Evolutionary conservation across 306 rosid species (phyloP).

Genomic region (Inga laurina): DNA sequence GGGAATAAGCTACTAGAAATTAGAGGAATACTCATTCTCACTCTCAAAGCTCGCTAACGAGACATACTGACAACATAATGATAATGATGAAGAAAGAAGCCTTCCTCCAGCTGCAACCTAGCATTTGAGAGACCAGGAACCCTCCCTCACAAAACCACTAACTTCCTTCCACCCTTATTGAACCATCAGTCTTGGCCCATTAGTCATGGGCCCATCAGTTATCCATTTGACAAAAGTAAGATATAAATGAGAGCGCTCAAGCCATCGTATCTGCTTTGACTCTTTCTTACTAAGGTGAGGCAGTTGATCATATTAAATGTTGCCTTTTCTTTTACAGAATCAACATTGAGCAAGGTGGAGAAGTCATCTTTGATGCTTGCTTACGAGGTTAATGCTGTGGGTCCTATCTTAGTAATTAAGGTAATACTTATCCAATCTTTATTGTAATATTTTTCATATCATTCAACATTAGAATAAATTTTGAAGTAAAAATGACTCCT

Average conservation of each 20-base stretch:
- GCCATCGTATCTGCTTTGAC: slow-evolving; percentile 8
- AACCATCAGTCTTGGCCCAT: neutral
- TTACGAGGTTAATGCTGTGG: slow-evolving; percentile 87
- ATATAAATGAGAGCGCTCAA: neutral
- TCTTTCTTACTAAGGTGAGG: slow-evolving; percentile 7
- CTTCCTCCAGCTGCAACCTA: neutral
- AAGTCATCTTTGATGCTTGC: slow-evolving; percentile 80
- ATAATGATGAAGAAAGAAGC: neutral
- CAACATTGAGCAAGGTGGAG: slow-evolving; percentile 80
- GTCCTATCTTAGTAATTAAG: slow-evolving; percentile 92
- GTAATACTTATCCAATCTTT: slow-evolving; percentile 44
- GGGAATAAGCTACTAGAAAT: neutral
- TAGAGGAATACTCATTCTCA: neutral
- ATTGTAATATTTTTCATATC: neutral
- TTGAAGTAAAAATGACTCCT: slow-evolving; percentile 8
- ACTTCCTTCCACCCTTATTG: neutral
- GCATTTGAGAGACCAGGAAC: neutral
- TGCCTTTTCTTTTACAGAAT: slow-evolving; percentile 64
- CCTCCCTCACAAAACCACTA: neutral
- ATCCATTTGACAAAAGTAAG: slow-evolving; percentile 13
- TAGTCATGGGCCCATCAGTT: neutral
- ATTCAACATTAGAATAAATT: neutral
- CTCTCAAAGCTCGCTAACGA: neutral
- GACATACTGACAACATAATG: neutral
- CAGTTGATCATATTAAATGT: slow-evolving; percentile 23